Evolutionary conservation across 352 stramenopile species (phyloP), one percentile per base, ranked within the genome.

Genomic region (Blastocystis sp.): DNA sequence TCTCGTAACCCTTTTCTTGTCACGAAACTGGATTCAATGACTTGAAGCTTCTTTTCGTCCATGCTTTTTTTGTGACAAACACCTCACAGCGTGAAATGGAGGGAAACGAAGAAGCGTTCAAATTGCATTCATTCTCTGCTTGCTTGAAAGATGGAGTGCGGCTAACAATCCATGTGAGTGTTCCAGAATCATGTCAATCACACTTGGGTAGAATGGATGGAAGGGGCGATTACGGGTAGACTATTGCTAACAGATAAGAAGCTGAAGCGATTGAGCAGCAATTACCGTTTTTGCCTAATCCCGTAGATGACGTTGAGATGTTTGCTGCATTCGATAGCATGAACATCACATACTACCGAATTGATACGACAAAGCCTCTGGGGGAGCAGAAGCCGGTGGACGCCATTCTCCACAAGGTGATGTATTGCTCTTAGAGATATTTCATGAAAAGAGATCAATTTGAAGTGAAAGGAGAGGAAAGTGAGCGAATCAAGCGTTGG

Each of bases 341-440:
- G 21, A 43, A 43, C 53, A 77, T 77, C 38, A 17, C 19, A 2
- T 53, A 9, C 10, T 77, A 53, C 45, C 34, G 66, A 23, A 53
- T 77, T 9, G 43, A 77, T 19, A 56, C 60, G 19, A 34, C 17
- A 41, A 53, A 23, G n/a, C 66, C 66, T 40, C 43, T 61, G 11
- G 19, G 19, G 17, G 66, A 77, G n/a, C 66, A 77, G 66, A 11
- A 77, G 14, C 66, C 21, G 10, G 66, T 77, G 2, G 66, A 77
- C 60, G 66, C 66, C 23, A 77, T 77, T n/a, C 45, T 77, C 66
- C 66, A 77, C 34, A 77, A 77, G 43, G 7, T 77, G 4, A 61
- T 60, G 66, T 77, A 77, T 59, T 34, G n/a, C 19, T 41, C 19
- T 4, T n/a, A 40, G 4, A 23, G 14, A 61, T 10, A 60, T 59